These are phyloP conservation scores for Apiospora rasikravindrae DNA, from an alignment of 2,329 filamentous ascomycete genomes.

Conservation along the genomic window DNA sequence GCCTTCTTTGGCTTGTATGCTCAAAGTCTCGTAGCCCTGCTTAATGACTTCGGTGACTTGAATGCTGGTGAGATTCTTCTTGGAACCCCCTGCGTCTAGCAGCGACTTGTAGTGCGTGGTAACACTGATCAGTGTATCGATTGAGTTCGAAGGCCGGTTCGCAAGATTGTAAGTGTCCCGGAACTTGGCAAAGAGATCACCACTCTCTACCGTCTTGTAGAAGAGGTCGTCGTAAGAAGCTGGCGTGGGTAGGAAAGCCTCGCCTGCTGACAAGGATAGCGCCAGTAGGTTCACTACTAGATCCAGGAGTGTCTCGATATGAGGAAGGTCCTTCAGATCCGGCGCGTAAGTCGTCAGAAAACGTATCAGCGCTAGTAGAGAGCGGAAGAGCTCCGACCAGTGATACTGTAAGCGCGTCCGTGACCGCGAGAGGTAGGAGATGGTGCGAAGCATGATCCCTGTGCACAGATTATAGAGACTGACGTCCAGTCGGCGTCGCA, in stretches of 20 bases:
- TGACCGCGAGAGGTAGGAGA: constrained; percentile 83
- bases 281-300: constrained; percentile 83
- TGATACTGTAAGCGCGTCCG: constrained; percentile 86
- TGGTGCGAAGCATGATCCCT: constrained; percentile 79
- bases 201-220: constrained; percentile 95
- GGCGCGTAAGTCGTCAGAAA: constrained; percentile 87
- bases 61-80: constrained; percentile 76
- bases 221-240: constrained; percentile 94
- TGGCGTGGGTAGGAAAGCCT: constrained; percentile 87
- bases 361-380: constrained; percentile 82
- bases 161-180: constrained; percentile 73
- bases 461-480: constrained; percentile 83
- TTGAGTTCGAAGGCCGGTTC: constrained; percentile 68
- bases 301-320: constrained; percentile 76
- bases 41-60: constrained; percentile 93
- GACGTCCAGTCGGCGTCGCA: constrained; percentile 83
- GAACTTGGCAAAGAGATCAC: constrained; percentile 82
- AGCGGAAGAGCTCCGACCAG: constrained; percentile 94
- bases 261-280: constrained; percentile 82
- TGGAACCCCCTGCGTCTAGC: constrained; percentile 58
- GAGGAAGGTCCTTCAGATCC: constrained; percentile 72
- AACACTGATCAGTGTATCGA: constrained; percentile 83
- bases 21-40: constrained; percentile 93
- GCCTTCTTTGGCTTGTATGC: constrained; percentile 86
- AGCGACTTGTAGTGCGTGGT: constrained; percentile 87